These are phyloP conservation scores for Calvatia gigantea DNA, from an alignment of 768 basidiomycete species.

Conservation along the genomic window DNA sequence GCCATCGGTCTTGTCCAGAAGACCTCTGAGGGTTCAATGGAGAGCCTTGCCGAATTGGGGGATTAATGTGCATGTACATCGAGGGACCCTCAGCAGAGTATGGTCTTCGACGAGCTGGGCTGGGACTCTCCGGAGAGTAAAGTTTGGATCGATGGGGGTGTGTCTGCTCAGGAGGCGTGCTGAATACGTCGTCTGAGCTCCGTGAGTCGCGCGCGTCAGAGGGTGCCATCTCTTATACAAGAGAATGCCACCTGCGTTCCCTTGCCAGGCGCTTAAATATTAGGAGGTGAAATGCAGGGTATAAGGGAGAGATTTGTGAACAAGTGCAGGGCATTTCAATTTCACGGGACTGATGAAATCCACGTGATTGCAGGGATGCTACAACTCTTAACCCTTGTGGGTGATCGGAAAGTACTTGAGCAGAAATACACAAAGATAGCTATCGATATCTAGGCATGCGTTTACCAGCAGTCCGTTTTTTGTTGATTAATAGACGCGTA, in stretches of 20 bases:
- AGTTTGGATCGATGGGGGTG: constrained; percentile 3
- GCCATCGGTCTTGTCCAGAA: constrained; percentile 22
- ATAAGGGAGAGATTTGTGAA: neutral
- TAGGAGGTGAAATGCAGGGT: neutral
- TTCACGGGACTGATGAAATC: neutral
- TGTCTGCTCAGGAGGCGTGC: constrained; percentile 13
- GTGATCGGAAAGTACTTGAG: neutral
- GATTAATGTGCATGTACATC: constrained; percentile 19
- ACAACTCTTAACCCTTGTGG: neutral
- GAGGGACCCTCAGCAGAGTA: constrained; percentile 8
- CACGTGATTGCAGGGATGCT: neutral
- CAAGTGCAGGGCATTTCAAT: neutral
- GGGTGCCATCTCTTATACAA: constrained; percentile 17
- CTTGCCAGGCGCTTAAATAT: neutral
- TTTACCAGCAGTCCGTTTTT: constrained; percentile 43
- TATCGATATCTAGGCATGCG: constrained; percentile 54
- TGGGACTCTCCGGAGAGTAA: constrained; percentile 7
- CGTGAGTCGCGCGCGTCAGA: constrained; percentile 16
- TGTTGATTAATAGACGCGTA: constrained; percentile 56
- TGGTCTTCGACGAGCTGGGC: constrained; percentile 13
- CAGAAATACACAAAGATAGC: neutral
- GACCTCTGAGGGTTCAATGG: constrained; percentile 32
- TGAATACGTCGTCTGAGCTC: constrained; percentile 25
- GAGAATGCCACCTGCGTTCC: neutral
- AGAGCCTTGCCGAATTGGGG: constrained; percentile 28